Conservation (phyloP, 2,329 filamentous ascomycete species). For the Xylariaceae sp. region DNA sequence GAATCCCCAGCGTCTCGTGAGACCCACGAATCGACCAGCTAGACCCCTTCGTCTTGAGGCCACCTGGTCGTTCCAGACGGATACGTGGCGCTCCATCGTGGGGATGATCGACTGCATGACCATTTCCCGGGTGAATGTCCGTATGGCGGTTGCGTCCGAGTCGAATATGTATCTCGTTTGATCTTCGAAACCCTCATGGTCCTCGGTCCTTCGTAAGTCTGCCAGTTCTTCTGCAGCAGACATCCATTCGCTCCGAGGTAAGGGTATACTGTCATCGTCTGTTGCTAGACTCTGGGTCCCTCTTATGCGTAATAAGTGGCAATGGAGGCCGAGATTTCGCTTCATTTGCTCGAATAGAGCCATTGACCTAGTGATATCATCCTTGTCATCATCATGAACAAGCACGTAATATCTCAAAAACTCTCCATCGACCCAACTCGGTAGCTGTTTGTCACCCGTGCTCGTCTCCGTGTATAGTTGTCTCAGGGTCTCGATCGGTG, state of each 20-base stretch:
- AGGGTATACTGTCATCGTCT: constrained; percentile 81
- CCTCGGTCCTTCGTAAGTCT: constrained; percentile 65
- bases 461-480: constrained; percentile 82
- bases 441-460: constrained; percentile 67
- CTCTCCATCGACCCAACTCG: constrained; percentile 83
- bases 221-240: constrained; percentile 80
- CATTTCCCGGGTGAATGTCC: constrained; percentile 88
- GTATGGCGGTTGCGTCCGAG: constrained; percentile 83
- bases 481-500: constrained; percentile 82
- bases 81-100: constrained; percentile 89
- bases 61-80: constrained; percentile 95
- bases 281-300: constrained; percentile 82
- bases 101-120: constrained; percentile 92
- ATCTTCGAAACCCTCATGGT: constrained; percentile 67
- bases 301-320: constrained; percentile 81
- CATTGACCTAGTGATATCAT: constrained; percentile 88
- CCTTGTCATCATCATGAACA: constrained; percentile 92
- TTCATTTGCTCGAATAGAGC: constrained; percentile 98
- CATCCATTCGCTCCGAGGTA: constrained; percentile 85
- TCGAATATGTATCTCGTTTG: constrained; percentile 81
- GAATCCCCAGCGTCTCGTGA: constrained; percentile 89
- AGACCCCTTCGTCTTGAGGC: constrained; percentile 85
- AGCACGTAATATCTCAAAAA: constrained; percentile 95
- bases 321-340: constrained; percentile 92
- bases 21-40: constrained; percentile 86